Conservation (phyloP, 2,329 filamentous ascomycete genomes). For the Colletotrichum sp. region DNA sequence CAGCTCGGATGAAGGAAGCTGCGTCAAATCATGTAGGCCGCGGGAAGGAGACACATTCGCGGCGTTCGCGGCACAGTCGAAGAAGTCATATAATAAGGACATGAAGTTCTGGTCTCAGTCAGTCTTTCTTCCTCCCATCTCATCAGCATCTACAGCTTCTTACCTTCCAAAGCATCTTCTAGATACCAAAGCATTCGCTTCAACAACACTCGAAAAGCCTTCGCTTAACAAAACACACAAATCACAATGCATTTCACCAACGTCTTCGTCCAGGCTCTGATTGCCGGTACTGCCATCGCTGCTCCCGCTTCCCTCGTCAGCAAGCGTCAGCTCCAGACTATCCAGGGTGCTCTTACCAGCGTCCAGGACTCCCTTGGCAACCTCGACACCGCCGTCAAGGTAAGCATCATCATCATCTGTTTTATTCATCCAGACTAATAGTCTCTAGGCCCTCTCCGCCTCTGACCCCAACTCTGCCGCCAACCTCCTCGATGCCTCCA, state of each 20-base stretch:
- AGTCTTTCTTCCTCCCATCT: background rate
- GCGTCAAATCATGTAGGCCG: background rate
- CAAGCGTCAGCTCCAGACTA: conserved; percentile 53
- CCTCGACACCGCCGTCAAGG: conserved; percentile 33
- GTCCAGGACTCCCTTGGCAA: conserved; percentile 65
- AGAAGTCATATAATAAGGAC: conserved; percentile 1
- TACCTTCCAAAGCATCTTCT: background rate
- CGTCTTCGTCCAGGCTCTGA: conserved; percentile 52
- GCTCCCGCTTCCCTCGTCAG: conserved; percentile 29
- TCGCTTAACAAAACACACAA: background rate
- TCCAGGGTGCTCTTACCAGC: conserved; percentile 64
- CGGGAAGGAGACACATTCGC: background rate
- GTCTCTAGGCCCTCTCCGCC: conserved; percentile 35
- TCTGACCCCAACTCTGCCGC: conserved; percentile 53
- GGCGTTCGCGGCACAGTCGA: background rate
- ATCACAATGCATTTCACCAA: conserved; percentile 31
- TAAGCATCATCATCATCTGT: accelerated
- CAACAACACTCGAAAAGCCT: background rate
- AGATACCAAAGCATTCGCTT: background rate
- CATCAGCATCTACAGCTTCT: conserved; percentile 1
- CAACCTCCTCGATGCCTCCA: conserved; percentile 31
- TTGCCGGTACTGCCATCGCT: conserved; percentile 52
- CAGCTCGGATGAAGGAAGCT: conserved; percentile 4
- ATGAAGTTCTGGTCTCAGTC: background rate
- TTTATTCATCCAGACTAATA: background rate